Evolutionary conservation across 2,329 filamentous ascomycete genomes (phyloP).

Genomic region (Sphaerulina musiva): DNA sequence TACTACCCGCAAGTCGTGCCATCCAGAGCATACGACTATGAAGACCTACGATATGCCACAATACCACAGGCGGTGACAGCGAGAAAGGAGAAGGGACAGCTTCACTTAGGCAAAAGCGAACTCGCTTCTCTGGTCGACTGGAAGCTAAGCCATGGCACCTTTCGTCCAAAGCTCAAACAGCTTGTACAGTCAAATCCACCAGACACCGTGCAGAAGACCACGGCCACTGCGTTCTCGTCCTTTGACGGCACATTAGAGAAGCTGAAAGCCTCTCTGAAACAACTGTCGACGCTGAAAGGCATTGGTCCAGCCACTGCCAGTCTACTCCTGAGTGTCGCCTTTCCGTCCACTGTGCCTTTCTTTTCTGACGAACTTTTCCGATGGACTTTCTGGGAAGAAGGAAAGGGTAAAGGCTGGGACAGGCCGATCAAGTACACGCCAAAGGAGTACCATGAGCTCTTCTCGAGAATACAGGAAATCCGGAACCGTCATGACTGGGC

Average conservation of each 20-base stretch:
- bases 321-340: constrained; percentile 61
- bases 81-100: constrained; percentile 13
- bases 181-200: constrained; percentile 55
- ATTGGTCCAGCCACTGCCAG: constrained; percentile 76
- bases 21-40: constrained; percentile 48
- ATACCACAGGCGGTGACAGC: constrained; percentile 33
- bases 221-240: constrained; percentile 47
- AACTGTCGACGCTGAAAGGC: constrained; percentile 58
- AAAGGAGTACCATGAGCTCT: constrained; percentile 61
- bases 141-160: constrained; percentile 59
- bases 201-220: constrained; percentile 42
- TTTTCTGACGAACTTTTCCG: constrained; percentile 75
- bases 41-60: constrained; percentile 53
- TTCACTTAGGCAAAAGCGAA: constrained; percentile 50
- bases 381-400: constrained; percentile 55
- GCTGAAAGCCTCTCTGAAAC: constrained; percentile 43
- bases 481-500: constrained; percentile 40
- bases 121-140: constrained; percentile 59
- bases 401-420: constrained; percentile 39
- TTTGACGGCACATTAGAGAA: constrained; percentile 35
- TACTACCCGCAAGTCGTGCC: constrained; percentile 26
- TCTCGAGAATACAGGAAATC: constrained; percentile 32
- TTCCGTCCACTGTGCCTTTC: constrained; percentile 57
- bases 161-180: constrained; percentile 41
- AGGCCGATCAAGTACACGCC: constrained; percentile 60